Evolutionary conservation across 257 asterid species (phyloP), one percentile per base, ranked within the genome.

Genomic region (Echites panduratus): DNA sequence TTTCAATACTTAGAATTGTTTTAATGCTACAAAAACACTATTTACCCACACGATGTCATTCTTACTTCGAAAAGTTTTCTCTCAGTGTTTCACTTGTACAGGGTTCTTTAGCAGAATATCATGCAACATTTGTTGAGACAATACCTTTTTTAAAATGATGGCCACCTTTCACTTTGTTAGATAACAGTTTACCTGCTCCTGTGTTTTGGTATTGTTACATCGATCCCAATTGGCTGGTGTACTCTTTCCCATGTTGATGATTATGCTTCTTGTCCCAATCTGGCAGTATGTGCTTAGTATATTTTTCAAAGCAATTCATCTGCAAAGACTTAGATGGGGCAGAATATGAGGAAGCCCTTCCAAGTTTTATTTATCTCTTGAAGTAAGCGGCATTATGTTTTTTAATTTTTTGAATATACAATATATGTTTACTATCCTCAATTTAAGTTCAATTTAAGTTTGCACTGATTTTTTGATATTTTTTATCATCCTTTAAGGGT

Each of bases 151-250:
- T n/a, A 95, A 83, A 71, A 82, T 95, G 66, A 95, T 95, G 19
- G 97, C 86, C 32, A 26, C 83, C 57, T 95, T 95, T n/a, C 89
- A 95, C 99, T 11, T 54, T 90, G 83, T 95, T 95, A 76, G 98
- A 95, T n/a, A 83, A 85, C 96, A 9, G 78, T 79, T 66, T 90
- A 92, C 86, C 83, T 95, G 84, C 92, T 95, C 43, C 76, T 89
- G 2, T 95, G 99, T 83, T 95, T 95, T 32, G 99, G 99, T 50
- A 61, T 92, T 59, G n/a, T n/a, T n/a, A 95, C 99, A 8, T 95
- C 97, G 99, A 88, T 95, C 67, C 99, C 99, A 11, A 84, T 90
- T n/a, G 48, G 99, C 99, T 5, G 98, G 99, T 45, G 94, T 92
- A 29, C 92, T 95, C 47, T 95, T 95, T 81, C 99, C 99, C 2